A percentile compares a stretch with the other conserved stretches of the same genome.
phyloP scores from a whole-genome alignment of 495 filamentous ascomycete genomes.

The Antarctomyces pellizariae region DNA sequence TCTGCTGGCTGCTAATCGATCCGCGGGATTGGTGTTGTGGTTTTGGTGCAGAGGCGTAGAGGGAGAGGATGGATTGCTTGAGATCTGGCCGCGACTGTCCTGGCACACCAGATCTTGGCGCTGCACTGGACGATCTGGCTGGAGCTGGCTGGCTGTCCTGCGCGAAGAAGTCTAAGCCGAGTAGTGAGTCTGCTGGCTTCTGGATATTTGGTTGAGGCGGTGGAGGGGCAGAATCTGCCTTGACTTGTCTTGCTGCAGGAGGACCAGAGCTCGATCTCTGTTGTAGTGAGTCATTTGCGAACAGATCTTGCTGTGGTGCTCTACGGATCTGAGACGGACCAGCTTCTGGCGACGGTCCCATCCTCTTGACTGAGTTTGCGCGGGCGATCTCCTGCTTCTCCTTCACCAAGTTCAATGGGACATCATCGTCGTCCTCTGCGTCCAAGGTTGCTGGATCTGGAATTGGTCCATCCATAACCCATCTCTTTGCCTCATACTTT shows the following conservation, averaged over 20 bases:
- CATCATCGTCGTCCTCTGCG: constrained; percentile 63
- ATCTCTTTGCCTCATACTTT: constrained; percentile 94
- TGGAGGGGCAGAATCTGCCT: constrained; percentile 36
- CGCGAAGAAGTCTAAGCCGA: constrained; percentile 87
- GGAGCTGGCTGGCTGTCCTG: constrained; percentile 36
- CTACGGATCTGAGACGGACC: constrained; percentile 18
- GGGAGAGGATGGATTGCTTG: constrained; percentile 87
- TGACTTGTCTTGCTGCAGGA: constrained; percentile 45
- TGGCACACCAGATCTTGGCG: constrained; percentile 32
- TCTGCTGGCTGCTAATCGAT: constrained; percentile 45
- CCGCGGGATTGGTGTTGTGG: constrained; percentile 34
- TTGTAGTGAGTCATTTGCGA: constrained; percentile 21
- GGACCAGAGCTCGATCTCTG: constrained; percentile 29
- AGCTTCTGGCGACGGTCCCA: constrained; percentile 1
- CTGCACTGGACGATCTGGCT: constrained; percentile 48
- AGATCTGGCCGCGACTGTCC: constrained; percentile 71
- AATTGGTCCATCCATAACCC: constrained; percentile 92
- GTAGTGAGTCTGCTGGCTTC: constrained; percentile 60
- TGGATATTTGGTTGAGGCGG: constrained; percentile 32
- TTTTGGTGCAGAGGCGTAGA: constrained; percentile 69
- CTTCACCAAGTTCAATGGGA: constrained; percentile 33
- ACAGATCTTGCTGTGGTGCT: constrained; percentile 24
- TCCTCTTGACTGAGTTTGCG: constrained; percentile 8
- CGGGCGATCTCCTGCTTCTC: constrained; percentile 30
- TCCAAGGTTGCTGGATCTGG: constrained; percentile 78